Evolutionary conservation across 179 eudicot species (phyloP).

Genomic region (Spergularia azorica): DNA sequence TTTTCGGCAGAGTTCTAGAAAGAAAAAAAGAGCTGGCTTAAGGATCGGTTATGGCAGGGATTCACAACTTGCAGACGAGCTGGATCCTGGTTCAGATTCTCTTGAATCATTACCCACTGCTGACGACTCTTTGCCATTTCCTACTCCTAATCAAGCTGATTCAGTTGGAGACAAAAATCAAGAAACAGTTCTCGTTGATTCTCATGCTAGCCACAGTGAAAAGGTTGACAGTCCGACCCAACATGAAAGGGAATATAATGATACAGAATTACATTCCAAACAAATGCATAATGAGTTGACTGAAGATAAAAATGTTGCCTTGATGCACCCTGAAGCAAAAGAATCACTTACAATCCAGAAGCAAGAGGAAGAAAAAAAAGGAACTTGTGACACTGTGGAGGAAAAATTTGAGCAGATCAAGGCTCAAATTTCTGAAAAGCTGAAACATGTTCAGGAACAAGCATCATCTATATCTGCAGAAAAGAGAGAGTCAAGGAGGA

Average conservation of each 20-base stretch:
- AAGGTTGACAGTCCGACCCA: constrained; percentile 15
- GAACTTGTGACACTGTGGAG: constrained; percentile 32
- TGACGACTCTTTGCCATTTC: constrained; percentile 19
- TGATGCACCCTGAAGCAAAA: constrained; percentile 16
- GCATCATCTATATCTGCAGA: constrained; percentile 49
- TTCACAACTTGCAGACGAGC: constrained; percentile 36
- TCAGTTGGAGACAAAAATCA: constrained; percentile 21
- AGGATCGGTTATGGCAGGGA: constrained; percentile 75
- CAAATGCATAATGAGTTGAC: constrained; percentile 24
- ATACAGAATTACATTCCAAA: constrained; percentile 6
- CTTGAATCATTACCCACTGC: constrained; percentile 13
- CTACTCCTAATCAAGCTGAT: constrained; percentile 16
- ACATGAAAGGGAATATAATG: constrained; percentile 22
- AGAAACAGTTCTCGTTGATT: constrained; percentile 18
- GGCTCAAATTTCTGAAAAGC: constrained; percentile 48
- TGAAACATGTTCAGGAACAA: constrained; percentile 39
- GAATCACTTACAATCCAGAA: constrained; percentile 20
- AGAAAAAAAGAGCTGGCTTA: constrained; percentile 65
- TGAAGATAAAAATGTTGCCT: constrained; percentile 14
- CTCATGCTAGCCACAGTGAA: constrained; percentile 15
- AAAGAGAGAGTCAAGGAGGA: constrained; percentile 56
- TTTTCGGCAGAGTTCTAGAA: constrained; percentile 55
- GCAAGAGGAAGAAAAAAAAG: constrained; percentile 31
- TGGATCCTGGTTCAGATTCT: constrained; percentile 28
- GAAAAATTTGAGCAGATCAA: constrained; percentile 46